Evolutionary conservation across 768 basidiomycete species (phyloP).

Genomic region (Rhizopogon roseolus): DNA sequence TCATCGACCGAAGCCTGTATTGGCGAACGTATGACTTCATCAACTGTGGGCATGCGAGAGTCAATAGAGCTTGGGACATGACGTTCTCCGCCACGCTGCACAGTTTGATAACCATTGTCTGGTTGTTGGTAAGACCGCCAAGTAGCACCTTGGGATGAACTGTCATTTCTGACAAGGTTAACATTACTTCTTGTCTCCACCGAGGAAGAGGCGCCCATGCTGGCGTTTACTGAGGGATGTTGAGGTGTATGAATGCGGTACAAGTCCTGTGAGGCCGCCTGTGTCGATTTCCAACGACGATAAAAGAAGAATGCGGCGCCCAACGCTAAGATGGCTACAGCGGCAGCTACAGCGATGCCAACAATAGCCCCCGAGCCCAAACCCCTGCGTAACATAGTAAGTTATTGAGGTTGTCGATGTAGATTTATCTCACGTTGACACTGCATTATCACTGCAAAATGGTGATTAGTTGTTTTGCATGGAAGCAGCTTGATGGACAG

Average conservation of each 20-base stretch:
- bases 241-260: conserved; percentile 9
- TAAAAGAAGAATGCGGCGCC: conserved; percentile 21
- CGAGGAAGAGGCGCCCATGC: conserved; percentile 17
- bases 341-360: conserved; percentile 15
- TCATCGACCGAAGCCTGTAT: conserved; percentile 10
- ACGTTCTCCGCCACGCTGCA: not conserved
- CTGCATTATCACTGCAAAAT: not conserved
- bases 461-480: not conserved
- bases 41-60: conserved; percentile 7
- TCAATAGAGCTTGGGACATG: conserved; percentile 3
- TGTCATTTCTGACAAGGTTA: conserved; percentile 8
- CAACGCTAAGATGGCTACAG: conserved; percentile 8
- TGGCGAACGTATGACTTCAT: conserved; percentile 1
- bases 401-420: not conserved
- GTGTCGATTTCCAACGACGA: conserved; percentile 22
- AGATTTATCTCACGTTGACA: conserved; percentile 10
- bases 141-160: not conserved
- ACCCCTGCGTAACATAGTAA: conserved; percentile 9
- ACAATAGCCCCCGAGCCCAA: conserved; percentile 18
- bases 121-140: conserved; percentile 6
- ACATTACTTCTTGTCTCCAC: conserved; percentile 13
- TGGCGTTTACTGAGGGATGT: not conserved
- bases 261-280: conserved; percentile 9
- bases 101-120: not conserved
- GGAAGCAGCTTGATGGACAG: too few species aligned